A percentile compares a stretch with the other conserved stretches of the same genome.
Conservation (phyloP, 1,284 basidiomycete genomes). For the Rhodotorula sp. region DNA sequence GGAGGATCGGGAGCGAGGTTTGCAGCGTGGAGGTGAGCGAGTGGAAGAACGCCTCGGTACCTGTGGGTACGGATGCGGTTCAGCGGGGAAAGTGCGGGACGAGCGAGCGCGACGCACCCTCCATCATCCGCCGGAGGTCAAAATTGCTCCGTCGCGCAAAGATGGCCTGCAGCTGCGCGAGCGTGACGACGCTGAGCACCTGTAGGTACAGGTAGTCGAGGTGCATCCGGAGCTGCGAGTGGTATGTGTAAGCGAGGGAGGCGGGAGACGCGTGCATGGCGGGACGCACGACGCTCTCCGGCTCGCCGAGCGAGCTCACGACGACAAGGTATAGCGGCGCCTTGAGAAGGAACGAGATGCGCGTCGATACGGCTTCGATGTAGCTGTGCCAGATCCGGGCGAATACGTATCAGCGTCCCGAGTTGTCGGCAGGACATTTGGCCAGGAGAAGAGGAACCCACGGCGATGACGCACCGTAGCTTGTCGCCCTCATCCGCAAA, state of each 20-base stretch:
- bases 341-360: constrained; percentile 81
- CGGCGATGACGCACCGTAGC: constrained; percentile 29
- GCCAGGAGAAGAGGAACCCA: not conserved
- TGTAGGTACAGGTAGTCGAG: constrained; percentile 93
- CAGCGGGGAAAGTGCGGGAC: not conserved
- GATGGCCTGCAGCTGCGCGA: constrained; percentile 75
- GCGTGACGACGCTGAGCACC: constrained; percentile 85
- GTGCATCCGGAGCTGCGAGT: constrained; percentile 77
- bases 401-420: no score
- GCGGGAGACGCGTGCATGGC: not conserved
- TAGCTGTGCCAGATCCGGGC: constrained; percentile 51
- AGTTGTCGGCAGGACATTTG: not conserved
- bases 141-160: constrained; percentile 89
- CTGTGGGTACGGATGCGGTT: constrained; percentile 53
- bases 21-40: constrained; percentile 71
- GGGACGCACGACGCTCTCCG: constrained; percentile 80
- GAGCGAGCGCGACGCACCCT: constrained; percentile 59
- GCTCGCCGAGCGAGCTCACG: constrained; percentile 82
- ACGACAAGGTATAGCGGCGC: constrained; percentile 88
- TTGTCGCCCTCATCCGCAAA: constrained; percentile 50
- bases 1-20: constrained; percentile 53
- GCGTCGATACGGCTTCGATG: constrained; percentile 70
- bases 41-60: constrained; percentile 77
- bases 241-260: not conserved
- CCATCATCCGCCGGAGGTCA: constrained; percentile 79